A percentile compares a stretch with the other conserved stretches of the same genome.
Evolutionary conservation across 352 stramenopile species (phyloP).

Genomic region (Peronospora belbahrii): DNA sequence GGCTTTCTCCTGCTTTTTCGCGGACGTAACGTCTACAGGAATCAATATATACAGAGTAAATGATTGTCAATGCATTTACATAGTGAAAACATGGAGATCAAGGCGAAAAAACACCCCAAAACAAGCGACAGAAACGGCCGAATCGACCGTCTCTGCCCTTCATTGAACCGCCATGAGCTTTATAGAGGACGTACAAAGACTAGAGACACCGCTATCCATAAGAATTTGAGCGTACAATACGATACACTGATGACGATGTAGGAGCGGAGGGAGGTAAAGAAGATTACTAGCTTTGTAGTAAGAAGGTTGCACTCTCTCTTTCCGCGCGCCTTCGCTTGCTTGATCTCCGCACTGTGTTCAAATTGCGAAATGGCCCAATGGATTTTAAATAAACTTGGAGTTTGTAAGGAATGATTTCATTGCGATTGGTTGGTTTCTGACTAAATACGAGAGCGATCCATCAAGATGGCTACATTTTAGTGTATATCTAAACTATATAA

Average conservation of each 20-base stretch:
- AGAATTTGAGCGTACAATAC: not conserved
- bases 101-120: constrained; percentile 5
- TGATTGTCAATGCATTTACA: no score
- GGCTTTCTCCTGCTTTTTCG: not conserved
- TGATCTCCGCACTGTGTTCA: not conserved
- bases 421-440: constrained; percentile 24
- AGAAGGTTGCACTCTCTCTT: not conserved
- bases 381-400: constrained; percentile 25
- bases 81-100: not conserved
- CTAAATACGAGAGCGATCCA: constrained; percentile 7
- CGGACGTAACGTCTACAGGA: not conserved
- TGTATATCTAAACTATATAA: no score
- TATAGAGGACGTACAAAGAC: constrained; percentile 8
- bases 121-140: constrained; percentile 1
- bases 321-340: not conserved
- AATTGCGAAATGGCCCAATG: not conserved
- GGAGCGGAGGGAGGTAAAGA: not conserved
- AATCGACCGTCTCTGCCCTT: constrained; percentile 1
- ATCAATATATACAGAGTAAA: no score
- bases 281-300: not conserved
- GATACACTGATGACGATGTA: not conserved
- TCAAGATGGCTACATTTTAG: constrained; percentile 9
- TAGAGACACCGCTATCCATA: constrained; percentile 11
- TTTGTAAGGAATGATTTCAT: constrained; percentile 59
- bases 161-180: not conserved